Percentiles rank a stretch among this genome's conserved stretches.
These are phyloP conservation scores for Hypomontagnella submonticulosa DNA, from an alignment of 495 filamentous ascomycete genomes.

Conservation along the genomic window DNA sequence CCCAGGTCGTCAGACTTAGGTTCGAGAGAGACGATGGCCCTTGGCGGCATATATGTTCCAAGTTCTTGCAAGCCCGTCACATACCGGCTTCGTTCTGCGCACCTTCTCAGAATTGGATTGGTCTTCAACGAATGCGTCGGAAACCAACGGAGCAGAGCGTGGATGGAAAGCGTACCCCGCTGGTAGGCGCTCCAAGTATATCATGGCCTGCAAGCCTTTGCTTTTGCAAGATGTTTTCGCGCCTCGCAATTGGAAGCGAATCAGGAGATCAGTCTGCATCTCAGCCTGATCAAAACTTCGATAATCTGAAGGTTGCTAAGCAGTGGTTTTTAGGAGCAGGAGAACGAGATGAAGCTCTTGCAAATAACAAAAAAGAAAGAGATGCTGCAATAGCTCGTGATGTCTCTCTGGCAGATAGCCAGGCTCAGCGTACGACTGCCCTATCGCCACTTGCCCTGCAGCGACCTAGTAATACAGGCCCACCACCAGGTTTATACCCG, in stretches of 20 bases:
- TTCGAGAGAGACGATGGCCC: slow-evolving; percentile 53
- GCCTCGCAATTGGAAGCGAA: slow-evolving; percentile 36
- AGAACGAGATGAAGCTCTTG: slow-evolving; percentile 59
- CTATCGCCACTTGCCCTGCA: slow-evolving; percentile 58
- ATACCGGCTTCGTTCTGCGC: slow-evolving; percentile 49
- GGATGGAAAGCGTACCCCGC: slow-evolving; percentile 56
- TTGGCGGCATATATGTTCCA: slow-evolving; percentile 56
- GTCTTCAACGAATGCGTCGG: slow-evolving; percentile 46
- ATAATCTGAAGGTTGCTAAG: slow-evolving; percentile 75
- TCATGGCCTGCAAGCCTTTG: slow-evolving; percentile 64
- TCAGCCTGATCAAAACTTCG: slow-evolving; percentile 49
- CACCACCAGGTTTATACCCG: slow-evolving; percentile 78
- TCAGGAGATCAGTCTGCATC: slow-evolving; percentile 31
- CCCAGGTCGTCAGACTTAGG: slow-evolving; percentile 52
- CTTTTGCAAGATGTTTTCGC: slow-evolving; percentile 55
- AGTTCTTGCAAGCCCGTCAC: slow-evolving; percentile 55
- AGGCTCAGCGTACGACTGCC: slow-evolving; percentile 47
- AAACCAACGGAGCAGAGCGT: slow-evolving; percentile 54
- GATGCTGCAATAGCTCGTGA: slow-evolving; percentile 60
- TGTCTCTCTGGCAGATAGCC: slow-evolving; percentile 51
- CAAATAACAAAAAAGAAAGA: slow-evolving; percentile 64
- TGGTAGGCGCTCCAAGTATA: slow-evolving; percentile 49
- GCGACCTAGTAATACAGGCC: slow-evolving; percentile 62
- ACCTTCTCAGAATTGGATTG: slow-evolving; percentile 38
- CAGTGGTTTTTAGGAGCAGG: slow-evolving; percentile 68